Base-by-base conservation (phyloP, 306 rosid genomes). In the Hippophae rhamnoides region DNA sequence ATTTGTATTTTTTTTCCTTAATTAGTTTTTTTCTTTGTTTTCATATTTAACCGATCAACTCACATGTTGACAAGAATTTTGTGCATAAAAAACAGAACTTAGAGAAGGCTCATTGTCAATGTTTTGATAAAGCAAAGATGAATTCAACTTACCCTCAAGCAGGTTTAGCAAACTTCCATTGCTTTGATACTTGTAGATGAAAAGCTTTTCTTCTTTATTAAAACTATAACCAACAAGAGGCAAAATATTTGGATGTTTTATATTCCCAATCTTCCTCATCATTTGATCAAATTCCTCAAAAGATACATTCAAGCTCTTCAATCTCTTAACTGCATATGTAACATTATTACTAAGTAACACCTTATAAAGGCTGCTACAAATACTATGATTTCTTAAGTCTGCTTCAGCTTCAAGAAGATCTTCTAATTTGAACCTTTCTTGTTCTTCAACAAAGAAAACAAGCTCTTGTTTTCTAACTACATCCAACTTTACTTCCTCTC, bases 91-190 rank as follows among this genome's bases (percentile, higher is more conserved):
- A 47, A 18, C 23, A 18, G 23, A 1, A 47, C n/a, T 47, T 47
- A 10, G 14, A 10, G 52, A 10, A 47, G 12, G n/a, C 13, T 9
- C 52, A 47, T 5, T 46, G 11, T 46, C 51, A 10, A 3, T 9
- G 0, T 26, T 5, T 7, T 38, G 55, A 8, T 48, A 7, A 69
- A 74, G 56, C 38, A 47, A 9, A 38, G 13, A 6, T 40, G 67
- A 27, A 57, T 13, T 57, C 43, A 63, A 69, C 76, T 71, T 73
- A 82, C 93, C 79, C 53, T 84, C 67, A n/a, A 86, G 73, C 41
- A 82, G 84, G 77, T 76, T 81, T 52, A 84, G 84, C 56, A 89
- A 67, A 72, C 86, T 84, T 60, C 97, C 88, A 70, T 76, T 82
- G 82, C 68, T 78, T 64, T 84, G 95, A 53, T 75, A 84, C 55